A percentile compares a stretch with the other conserved stretches of the same genome.
phyloP scores from a whole-genome alignment of 805 yeast species.

The Schwanniomyces occidentalis region DNA sequence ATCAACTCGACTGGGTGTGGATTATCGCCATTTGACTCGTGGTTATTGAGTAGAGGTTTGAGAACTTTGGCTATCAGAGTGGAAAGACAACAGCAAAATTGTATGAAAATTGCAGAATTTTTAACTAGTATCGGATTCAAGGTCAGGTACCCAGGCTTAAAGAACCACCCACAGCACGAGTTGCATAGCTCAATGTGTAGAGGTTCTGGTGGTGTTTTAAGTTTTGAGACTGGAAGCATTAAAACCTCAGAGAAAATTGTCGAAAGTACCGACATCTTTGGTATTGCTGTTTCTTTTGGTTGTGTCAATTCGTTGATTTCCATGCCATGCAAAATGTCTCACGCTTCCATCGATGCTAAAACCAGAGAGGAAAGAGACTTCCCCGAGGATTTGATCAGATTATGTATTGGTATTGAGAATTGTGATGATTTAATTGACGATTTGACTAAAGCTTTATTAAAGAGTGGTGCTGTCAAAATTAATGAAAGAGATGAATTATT shows the following conservation, averaged over 20 bases:
- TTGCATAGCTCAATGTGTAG: conserved; percentile 73
- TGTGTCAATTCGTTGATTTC: conserved; percentile 91
- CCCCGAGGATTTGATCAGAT: conserved; percentile 88
- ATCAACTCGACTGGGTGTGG: conserved; percentile 93
- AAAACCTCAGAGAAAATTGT: conserved; percentile 68
- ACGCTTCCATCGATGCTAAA: conserved; percentile 90
- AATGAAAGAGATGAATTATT: conserved; percentile 42
- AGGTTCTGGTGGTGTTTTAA: conserved; percentile 88
- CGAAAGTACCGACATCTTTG: conserved; percentile 73
- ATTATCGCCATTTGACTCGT: conserved; percentile 86
- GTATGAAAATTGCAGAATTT: conserved; percentile 72
- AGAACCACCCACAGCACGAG: conserved; percentile 77
- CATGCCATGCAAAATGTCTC: conserved; percentile 95
- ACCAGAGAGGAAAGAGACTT: conserved; percentile 84
- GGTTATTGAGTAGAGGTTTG: conserved; percentile 86
- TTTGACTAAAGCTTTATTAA: conserved; percentile 65
- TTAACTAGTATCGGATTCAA: conserved; percentile 66
- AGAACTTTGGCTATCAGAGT: conserved; percentile 84
- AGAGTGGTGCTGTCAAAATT: conserved; percentile 57
- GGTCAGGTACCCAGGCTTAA: conserved; percentile 85
- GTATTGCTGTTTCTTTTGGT: conserved; percentile 92
- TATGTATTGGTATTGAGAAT: conserved; percentile 91
- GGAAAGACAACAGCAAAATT: conserved; percentile 85
- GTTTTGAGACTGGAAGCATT: conserved; percentile 83
- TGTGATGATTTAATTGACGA: conserved; percentile 80